Conservation (phyloP, 2,329 filamentous ascomycete genomes). For the Reticulascus tulasneorum region DNA sequence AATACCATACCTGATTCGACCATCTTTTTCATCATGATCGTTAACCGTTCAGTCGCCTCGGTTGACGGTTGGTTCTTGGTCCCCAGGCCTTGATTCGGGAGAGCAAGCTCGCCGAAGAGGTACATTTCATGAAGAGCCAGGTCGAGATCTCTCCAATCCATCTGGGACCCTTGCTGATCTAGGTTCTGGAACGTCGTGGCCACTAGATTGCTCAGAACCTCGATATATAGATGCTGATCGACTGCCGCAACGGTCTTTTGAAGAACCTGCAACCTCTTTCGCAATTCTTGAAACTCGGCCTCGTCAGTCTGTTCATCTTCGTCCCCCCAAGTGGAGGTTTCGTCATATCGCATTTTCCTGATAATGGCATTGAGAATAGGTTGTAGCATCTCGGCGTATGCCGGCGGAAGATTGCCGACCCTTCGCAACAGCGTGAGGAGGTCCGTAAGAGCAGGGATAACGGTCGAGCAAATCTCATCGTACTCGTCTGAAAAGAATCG, state of each 20-base stretch:
- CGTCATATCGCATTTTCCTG: slow-evolving; percentile 94
- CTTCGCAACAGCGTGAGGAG: slow-evolving; percentile 88
- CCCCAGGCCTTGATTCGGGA: slow-evolving; percentile 82
- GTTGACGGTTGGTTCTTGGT: slow-evolving; percentile 78
- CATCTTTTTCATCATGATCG: slow-evolving; percentile 94
- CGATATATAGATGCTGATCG: slow-evolving; percentile 82
- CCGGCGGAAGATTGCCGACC: slow-evolving; percentile 64
- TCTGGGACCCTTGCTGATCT: slow-evolving; percentile 65
- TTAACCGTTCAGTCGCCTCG: slow-evolving; percentile 73
- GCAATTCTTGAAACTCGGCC: slow-evolving; percentile 92
- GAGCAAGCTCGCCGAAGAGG: slow-evolving; percentile 89
- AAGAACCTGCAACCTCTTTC: slow-evolving; percentile 82
- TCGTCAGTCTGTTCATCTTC: slow-evolving; percentile 95
- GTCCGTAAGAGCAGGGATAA: slow-evolving; percentile 90
- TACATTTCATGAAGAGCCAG: slow-evolving; percentile 94
- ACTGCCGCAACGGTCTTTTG: slow-evolving; percentile 91
- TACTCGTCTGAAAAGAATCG: slow-evolving; percentile 98
- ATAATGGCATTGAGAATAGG: slow-evolving; percentile 90
- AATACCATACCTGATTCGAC: slow-evolving; percentile 70
- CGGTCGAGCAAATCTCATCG: slow-evolving; percentile 94
- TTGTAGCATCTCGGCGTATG: slow-evolving; percentile 78
- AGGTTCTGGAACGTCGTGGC: slow-evolving; percentile 80
- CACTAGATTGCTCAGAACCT: slow-evolving; percentile 84
- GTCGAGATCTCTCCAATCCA: slow-evolving; percentile 95
- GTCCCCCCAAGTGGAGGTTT: slow-evolving; percentile 87